Conservation (phyloP, 495 filamentous ascomycete species). For the Neurospora hispaniola region DNA sequence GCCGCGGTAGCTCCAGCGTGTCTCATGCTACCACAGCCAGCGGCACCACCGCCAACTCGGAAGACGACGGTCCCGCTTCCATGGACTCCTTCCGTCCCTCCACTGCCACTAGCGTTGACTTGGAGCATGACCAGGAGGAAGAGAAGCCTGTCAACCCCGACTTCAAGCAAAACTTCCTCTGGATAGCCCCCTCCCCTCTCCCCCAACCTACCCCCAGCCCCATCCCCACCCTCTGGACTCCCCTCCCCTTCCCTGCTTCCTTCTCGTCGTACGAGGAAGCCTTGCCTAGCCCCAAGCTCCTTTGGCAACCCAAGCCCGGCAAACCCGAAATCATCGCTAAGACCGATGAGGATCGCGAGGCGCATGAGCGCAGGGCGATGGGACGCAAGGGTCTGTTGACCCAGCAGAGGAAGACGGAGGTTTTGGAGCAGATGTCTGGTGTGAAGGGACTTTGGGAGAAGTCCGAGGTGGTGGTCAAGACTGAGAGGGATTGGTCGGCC, state of each 20-base stretch:
- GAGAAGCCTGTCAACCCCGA: not conserved
- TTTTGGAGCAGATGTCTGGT: conserved; percentile 10
- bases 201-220: not conserved
- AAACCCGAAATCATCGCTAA: not conserved
- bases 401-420: conserved; percentile 7
- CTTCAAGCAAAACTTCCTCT: not conserved
- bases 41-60: not conserved
- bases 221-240: not conserved
- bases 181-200: not conserved
- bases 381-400: conserved; percentile 11
- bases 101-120: not conserved
- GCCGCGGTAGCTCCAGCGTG: not conserved
- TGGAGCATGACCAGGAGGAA: not conserved
- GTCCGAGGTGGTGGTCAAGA: not conserved
- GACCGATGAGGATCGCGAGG: conserved; percentile 15
- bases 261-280: not conserved
- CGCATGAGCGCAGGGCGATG: conserved; percentile 5
- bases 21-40: not conserved
- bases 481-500: not conserved
- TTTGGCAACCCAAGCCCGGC: not conserved
- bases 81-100: not conserved
- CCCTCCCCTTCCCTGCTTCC: not conserved
- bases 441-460: conserved; percentile 7
- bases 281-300: not conserved
- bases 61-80: not conserved